These are phyloP conservation scores for Dipteronia dyeriana DNA, from an alignment of 345 rosid species.

Conservation along the genomic window DNA sequence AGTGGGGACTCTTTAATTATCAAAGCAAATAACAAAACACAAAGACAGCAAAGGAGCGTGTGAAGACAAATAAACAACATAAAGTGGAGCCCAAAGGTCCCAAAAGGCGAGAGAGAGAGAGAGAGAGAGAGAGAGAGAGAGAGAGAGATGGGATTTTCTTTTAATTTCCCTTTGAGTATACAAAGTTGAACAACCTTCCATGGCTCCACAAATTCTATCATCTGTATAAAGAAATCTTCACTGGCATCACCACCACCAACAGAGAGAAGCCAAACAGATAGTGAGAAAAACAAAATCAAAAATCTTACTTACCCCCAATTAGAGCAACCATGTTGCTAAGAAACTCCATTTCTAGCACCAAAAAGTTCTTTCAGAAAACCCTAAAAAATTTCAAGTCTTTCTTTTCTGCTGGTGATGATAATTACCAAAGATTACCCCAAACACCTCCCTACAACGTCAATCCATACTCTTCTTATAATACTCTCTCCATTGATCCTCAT, in stretches of 20 bases:
- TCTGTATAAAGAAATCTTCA: conserved; percentile 27
- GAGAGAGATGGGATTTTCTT: not conserved
- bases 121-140: not conserved
- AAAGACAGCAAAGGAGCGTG: conserved; percentile 33
- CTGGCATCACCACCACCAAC: conserved; percentile 18
- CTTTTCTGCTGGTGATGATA: conserved; percentile 28
- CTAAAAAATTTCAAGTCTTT: conserved; percentile 53
- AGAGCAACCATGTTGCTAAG: conserved; percentile 45
- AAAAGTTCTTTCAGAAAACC: conserved; percentile 60
- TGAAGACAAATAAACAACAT: conserved; percentile 23
- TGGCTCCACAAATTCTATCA: conserved; percentile 22
- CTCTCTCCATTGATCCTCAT: not conserved
- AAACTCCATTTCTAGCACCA: conserved; percentile 61
- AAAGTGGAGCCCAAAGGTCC: conserved; percentile 9
- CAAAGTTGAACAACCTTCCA: conserved; percentile 13
- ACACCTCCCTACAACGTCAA: conserved; percentile 26
- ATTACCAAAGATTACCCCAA: conserved; percentile 66
- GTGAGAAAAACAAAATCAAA: not conserved
- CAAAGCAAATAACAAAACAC: conserved; percentile 15
- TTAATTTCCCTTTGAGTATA: not conserved
- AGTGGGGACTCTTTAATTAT: conserved; percentile 29
- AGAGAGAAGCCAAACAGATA: conserved; percentile 8
- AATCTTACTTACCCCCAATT: not conserved
- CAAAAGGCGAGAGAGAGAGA: no score
- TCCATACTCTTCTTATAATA: not conserved